These are phyloP conservation scores for Chaetothyriales sp. DNA, from an alignment of 2,329 filamentous ascomycete species.

Conservation along the genomic window DNA sequence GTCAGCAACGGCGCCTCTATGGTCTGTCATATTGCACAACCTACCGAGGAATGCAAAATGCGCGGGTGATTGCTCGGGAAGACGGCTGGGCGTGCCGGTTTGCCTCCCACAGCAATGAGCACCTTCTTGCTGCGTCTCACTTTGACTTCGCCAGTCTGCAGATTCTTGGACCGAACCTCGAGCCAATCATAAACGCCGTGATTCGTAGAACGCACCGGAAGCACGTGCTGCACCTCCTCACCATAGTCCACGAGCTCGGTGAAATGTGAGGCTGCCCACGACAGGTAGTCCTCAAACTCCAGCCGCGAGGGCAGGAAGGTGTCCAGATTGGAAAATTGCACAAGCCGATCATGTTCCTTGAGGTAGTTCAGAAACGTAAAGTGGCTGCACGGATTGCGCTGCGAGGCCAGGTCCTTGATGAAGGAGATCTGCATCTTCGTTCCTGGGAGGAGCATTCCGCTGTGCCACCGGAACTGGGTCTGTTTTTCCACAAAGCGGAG, in stretches of 20 bases:
- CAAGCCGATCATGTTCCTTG: conserved; percentile 61
- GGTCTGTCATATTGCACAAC: background rate
- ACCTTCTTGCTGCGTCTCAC: conserved; percentile 34
- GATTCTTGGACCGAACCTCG: conserved; percentile 49
- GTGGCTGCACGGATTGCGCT: conserved; percentile 71
- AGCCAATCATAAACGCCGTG: conserved; percentile 43
- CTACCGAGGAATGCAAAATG: conserved; percentile 64
- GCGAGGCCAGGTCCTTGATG: conserved; percentile 84
- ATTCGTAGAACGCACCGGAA: conserved; percentile 34
- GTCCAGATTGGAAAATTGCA: conserved; percentile 78
- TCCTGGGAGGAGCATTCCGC: conserved; percentile 84
- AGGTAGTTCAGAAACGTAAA: conserved; percentile 97
- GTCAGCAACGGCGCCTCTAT: background rate
- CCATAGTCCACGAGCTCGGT: conserved; percentile 57
- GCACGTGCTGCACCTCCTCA: conserved; percentile 59
- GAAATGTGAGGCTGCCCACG: conserved; percentile 79
- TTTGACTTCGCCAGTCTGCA: conserved; percentile 29
- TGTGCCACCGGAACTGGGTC: conserved; percentile 72
- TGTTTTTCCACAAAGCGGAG: conserved; percentile 84
- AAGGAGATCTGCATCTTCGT: conserved; percentile 97
- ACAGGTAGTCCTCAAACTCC: conserved; percentile 91
- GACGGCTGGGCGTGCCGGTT: conserved; percentile 53
- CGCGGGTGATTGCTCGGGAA: conserved; percentile 56
- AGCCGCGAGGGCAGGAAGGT: conserved; percentile 75
- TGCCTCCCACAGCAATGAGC: conserved; percentile 51